These are phyloP conservation scores for Yamadazyma oceani DNA, from an alignment of 1,139 yeast genomes.

Conservation along the genomic window DNA sequence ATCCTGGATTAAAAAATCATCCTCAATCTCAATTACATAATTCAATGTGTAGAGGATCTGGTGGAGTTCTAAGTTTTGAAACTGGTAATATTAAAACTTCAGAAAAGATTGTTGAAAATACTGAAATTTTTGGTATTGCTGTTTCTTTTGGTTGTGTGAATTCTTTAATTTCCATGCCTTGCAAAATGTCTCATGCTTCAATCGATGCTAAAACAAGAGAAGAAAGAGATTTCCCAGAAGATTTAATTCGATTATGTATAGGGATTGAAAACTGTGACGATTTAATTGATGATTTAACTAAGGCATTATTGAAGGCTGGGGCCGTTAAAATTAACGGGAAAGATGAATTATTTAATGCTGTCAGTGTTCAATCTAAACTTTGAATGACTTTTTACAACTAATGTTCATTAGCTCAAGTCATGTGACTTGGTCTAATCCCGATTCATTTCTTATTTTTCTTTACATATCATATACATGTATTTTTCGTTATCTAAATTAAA, in stretches of 20 bases:
- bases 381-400: no score
- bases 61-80: constrained; percentile 86
- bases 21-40: constrained; percentile 80
- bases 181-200: constrained; percentile 96
- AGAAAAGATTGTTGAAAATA: constrained; percentile 72
- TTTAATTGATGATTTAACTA: constrained; percentile 69
- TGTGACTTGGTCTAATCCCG: background rate
- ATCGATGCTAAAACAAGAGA: constrained; percentile 84
- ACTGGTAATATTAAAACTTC: constrained; percentile 72
- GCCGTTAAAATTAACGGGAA: constrained; percentile 47
- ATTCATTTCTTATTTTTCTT: background rate
- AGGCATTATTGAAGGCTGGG: constrained; percentile 68
- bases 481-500: no score
- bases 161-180: constrained; percentile 87
- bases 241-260: constrained; percentile 80
- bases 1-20: constrained; percentile 79
- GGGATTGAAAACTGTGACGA: constrained; percentile 76
- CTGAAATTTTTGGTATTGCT: constrained; percentile 81
- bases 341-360: constrained; percentile 46
- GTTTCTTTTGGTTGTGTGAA: constrained; percentile 95
- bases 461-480: no score
- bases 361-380: constrained; percentile 38
- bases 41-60: constrained; percentile 79
- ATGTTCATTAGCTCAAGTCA: no score
- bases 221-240: constrained; percentile 90